phyloP scores from a whole-genome alignment of 2,329 filamentous ascomycete genomes.

The Zymoseptoria passerinii region DNA sequence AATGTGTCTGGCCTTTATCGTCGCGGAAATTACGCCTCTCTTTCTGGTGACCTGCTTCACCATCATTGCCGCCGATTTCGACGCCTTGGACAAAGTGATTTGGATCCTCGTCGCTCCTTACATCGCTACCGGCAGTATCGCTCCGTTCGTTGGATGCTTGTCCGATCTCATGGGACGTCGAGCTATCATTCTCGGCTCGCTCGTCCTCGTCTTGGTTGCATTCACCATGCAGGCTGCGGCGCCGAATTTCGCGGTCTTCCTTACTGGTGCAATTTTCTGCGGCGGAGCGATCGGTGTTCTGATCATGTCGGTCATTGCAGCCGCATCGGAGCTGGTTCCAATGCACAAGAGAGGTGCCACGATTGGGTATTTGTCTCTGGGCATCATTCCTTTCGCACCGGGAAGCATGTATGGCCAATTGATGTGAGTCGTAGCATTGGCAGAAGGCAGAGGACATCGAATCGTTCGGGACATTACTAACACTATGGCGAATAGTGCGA shows the following conservation, averaged over 20 bases:
- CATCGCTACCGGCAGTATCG: constrained; percentile 13
- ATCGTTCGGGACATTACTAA: background rate
- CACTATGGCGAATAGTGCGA: constrained; percentile 16
- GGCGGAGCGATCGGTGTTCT: constrained; percentile 8
- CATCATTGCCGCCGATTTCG: constrained; percentile 8
- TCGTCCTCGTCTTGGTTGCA: constrained; percentile 8
- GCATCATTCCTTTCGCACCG: constrained; percentile 53
- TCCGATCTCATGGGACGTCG: constrained; percentile 12
- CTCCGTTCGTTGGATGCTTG: constrained; percentile 10
- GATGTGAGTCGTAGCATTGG: constrained; percentile 26
- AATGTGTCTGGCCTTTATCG: constrained; percentile 9
- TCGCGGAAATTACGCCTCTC: constrained; percentile 15
- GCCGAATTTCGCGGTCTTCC: constrained; percentile 9
- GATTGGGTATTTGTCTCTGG: constrained; percentile 50
- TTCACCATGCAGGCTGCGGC: constrained; percentile 11
- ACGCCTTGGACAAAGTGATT: constrained; percentile 12
- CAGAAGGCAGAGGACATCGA: background rate
- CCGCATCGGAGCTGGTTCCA: constrained; percentile 58
- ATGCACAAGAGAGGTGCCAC: constrained; percentile 55
- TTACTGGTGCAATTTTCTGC: constrained; percentile 4
- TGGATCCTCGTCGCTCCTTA: constrained; percentile 13
- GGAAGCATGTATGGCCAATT: constrained; percentile 54
- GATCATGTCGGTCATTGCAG: constrained; percentile 41
- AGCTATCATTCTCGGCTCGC: constrained; percentile 6
- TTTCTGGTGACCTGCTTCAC: constrained; percentile 15